phyloP scores from a whole-genome alignment of 1,139 yeast genomes.

The Candida sanyaensis region DNA sequence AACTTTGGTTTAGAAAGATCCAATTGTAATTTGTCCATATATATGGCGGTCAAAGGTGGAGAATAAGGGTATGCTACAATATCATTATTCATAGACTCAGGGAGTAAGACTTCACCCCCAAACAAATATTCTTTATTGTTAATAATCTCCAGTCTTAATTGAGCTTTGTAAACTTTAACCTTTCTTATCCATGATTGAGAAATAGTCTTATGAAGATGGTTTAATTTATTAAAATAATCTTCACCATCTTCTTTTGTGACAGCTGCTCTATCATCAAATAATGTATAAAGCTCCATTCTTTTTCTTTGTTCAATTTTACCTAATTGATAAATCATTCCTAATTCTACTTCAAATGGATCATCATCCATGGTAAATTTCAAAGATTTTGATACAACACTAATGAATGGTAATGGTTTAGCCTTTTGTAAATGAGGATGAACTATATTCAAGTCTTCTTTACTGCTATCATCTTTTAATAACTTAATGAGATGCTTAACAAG shows the following conservation, averaged over 20 bases:
- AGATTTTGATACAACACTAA: slow-evolving; percentile 50
- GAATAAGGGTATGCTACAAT: slow-evolving; percentile 58
- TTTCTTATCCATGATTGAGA: slow-evolving; percentile 50
- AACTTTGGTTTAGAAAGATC: slow-evolving; percentile 57
- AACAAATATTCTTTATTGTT: slow-evolving; percentile 54
- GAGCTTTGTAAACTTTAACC: slow-evolving; percentile 46
- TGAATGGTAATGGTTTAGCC: slow-evolving; percentile 53
- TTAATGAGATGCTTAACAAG: slow-evolving; percentile 54
- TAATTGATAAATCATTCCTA: slow-evolving; percentile 73
- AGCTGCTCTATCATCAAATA: slow-evolving; percentile 45
- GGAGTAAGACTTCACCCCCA: slow-evolving; percentile 45
- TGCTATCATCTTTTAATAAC: slow-evolving; percentile 38
- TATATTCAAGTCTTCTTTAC: slow-evolving; percentile 19
- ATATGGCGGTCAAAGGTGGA: slow-evolving; percentile 66
- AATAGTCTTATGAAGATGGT: slow-evolving; percentile 19
- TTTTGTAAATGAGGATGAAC: slow-evolving; percentile 38
- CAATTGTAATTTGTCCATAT: slow-evolving; percentile 60
- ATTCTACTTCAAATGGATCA: slow-evolving; percentile 84
- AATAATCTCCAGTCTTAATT: slow-evolving; percentile 47
- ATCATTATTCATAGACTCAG: slow-evolving; percentile 48
- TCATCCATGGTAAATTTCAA: slow-evolving; percentile 63
- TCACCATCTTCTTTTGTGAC: slow-evolving; percentile 9
- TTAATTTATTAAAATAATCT: slow-evolving; percentile 13
- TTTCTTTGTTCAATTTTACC: slow-evolving; percentile 72
- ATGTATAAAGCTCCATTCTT: slow-evolving; percentile 56